Evolutionary conservation across 164 flowering plant species (phyloP).

Genomic region (Liriodendron chinense): DNA sequence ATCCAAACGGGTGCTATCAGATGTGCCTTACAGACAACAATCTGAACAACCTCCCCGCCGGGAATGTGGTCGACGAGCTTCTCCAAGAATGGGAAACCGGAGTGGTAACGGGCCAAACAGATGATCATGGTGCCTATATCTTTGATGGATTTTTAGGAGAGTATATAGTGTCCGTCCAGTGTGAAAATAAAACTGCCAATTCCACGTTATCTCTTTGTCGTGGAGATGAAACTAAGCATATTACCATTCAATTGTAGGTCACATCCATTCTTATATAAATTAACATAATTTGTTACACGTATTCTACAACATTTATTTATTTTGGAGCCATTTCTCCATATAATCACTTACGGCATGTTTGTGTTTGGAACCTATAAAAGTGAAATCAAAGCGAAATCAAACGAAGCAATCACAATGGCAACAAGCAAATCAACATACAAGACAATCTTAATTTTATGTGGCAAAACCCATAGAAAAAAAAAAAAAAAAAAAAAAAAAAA

Average conservation of each 20-base stretch:
- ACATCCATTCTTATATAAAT: too few relatives aligned
- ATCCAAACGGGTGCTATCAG: constrained; percentile 71
- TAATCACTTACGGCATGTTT: too few relatives aligned
- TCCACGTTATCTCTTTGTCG: constrained; percentile 52
- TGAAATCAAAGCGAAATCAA: too few relatives aligned
- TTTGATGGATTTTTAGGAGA: constrained; percentile 82
- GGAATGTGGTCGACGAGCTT: constrained; percentile 76
- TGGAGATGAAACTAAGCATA: constrained; percentile 66
- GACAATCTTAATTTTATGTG: too few relatives aligned
- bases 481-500: too few relatives aligned
- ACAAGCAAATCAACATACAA: too few relatives aligned
- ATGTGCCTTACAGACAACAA: constrained; percentile 84
- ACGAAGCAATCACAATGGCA: too few relatives aligned
- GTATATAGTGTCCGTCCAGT: constrained; percentile 43
- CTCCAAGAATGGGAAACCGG: constrained; percentile 73
- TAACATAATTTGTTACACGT: too few relatives aligned
- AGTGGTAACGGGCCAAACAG: constrained; percentile 36
- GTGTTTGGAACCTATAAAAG: too few relatives aligned
- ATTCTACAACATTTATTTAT: too few relatives aligned
- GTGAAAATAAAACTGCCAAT: constrained; percentile 30
- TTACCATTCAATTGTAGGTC: constrained; percentile 36
- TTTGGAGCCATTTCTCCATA: too few relatives aligned
- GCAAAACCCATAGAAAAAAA: too few relatives aligned
- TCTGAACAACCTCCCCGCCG: constrained; percentile 69
- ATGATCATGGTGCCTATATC: constrained; percentile 65